Percentiles rank a stretch among this genome's conserved stretches.
These are phyloP conservation scores for Colletotrichum tabaci DNA, from an alignment of 2,329 filamentous ascomycete genomes.

Conservation along the genomic window DNA sequence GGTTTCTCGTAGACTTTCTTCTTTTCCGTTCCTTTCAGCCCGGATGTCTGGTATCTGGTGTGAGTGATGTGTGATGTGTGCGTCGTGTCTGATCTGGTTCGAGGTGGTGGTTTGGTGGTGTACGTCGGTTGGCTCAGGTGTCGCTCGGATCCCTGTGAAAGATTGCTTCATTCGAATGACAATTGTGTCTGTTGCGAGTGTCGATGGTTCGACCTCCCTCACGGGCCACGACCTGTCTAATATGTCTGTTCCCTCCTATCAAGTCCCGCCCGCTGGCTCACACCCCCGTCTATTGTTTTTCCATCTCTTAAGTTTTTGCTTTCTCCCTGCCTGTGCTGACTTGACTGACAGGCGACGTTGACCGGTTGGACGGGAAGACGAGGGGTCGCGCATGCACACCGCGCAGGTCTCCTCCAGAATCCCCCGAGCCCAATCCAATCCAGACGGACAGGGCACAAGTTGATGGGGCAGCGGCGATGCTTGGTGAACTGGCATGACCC, in stretches of 20 bases:
- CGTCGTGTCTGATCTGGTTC: constrained; percentile 4
- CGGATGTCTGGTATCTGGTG: constrained; percentile 14
- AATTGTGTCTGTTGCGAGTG: constrained; percentile 11
- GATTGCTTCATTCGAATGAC: constrained; percentile 29
- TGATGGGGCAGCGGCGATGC: constrained; percentile 40
- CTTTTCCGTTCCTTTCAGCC: constrained; percentile 13
- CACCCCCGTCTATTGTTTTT: constrained; percentile 18
- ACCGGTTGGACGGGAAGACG: constrained; percentile 30
- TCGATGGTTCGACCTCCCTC: constrained; percentile 9
- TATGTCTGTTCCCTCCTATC: constrained; percentile 32
- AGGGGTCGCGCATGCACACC: constrained; percentile 28
- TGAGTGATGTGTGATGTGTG: background rate
- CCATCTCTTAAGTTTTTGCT: background rate
- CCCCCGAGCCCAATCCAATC: constrained; percentile 29
- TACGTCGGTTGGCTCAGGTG: constrained; percentile 2
- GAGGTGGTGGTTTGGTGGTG: constrained; percentile 1
- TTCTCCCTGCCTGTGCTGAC: background rate
- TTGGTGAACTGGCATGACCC: constrained; percentile 41
- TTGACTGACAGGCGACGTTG: constrained; percentile 33
- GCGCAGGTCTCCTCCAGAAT: constrained; percentile 21
- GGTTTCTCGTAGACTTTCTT: constrained; percentile 12
- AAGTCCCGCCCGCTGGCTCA: constrained; percentile 13
- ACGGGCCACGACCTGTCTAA: constrained; percentile 26
- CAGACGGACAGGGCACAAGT: constrained; percentile 31
- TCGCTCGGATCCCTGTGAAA: constrained; percentile 22